Evolutionary conservation across 352 stramenopile genomes (phyloP).

Genomic region (Pythium dissimile): DNA sequence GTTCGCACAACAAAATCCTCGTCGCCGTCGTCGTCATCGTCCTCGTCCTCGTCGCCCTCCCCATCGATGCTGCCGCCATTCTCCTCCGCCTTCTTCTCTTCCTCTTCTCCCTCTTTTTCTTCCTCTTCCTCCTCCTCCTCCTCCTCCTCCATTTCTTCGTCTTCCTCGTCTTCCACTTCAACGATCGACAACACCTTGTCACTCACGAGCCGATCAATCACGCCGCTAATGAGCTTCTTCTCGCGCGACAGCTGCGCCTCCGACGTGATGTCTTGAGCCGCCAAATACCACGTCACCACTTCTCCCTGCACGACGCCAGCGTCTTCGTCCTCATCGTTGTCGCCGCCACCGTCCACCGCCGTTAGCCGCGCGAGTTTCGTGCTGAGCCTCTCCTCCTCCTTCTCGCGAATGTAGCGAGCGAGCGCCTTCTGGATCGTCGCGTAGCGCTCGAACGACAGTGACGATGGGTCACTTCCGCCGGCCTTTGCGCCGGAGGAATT

Average conservation of each 20-base stretch:
- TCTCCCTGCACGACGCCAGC: constrained; percentile 68
- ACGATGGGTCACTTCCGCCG: constrained; percentile 22
- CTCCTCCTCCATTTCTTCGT: constrained; percentile 11
- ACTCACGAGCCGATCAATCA: constrained; percentile 77
- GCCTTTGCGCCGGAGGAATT: constrained; percentile 5
- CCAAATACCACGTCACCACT: constrained; percentile 83
- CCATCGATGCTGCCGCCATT: no score
- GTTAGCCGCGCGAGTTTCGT: constrained; percentile 42
- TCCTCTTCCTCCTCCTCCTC: constrained; percentile 10
- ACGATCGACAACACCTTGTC: constrained; percentile 77
- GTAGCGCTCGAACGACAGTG: constrained; percentile 80
- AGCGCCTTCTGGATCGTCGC: constrained; percentile 80
- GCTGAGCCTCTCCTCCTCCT: constrained; percentile 60
- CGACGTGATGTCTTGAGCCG: constrained; percentile 82
- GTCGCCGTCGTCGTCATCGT: constrained; percentile 10
- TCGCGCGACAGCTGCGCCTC: constrained; percentile 72
- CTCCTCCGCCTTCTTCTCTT: constrained; percentile 22
- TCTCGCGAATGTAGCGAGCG: constrained; percentile 73
- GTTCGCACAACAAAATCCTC: constrained; percentile 1
- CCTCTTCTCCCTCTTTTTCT: constrained; percentile 14
- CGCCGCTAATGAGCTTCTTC: constrained; percentile 80
- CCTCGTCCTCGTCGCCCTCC: constrained; percentile 4
- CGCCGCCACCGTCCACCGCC: constrained; percentile 24
- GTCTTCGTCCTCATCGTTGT: constrained; percentile 56
- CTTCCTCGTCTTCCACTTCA: constrained; percentile 45